Conservation (phyloP, 768 basidiomycete species). For the Suillus hirtellus region DNA sequence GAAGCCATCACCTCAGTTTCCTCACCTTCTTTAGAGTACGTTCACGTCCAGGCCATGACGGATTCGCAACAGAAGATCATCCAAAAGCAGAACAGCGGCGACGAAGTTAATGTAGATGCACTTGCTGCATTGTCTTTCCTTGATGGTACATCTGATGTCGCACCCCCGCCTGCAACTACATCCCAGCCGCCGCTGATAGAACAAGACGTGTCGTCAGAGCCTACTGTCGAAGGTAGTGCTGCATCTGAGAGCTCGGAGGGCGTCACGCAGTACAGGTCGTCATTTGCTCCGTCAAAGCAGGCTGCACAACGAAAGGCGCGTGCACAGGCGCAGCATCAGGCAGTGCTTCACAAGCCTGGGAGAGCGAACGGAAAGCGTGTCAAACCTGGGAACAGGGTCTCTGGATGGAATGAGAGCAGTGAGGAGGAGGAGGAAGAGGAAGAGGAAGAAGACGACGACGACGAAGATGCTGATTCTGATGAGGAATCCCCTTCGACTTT, state of each 20-base stretch:
- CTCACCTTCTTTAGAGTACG: constrained; percentile 35
- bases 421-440: constrained; percentile 82
- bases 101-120: constrained; percentile 66
- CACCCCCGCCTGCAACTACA: constrained; percentile 17
- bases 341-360: constrained; percentile 75
- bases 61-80: constrained; percentile 12
- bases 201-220: constrained; percentile 33
- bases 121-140: constrained; percentile 80
- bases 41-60: constrained; percentile 38
- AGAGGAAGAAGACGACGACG: constrained; percentile 48
- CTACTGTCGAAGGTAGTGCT: constrained; percentile 28
- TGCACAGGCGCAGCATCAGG: constrained; percentile 77
- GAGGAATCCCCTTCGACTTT: constrained; percentile 35
- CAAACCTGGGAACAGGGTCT: constrained; percentile 42
- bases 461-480: constrained; percentile 67
- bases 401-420: constrained; percentile 67
- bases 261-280: constrained; percentile 64
- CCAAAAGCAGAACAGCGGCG: constrained; percentile 31
- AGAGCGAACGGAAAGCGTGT: constrained; percentile 44
- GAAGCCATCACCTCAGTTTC: constrained; percentile 36
- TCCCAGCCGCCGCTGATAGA: constrained; percentile 28
- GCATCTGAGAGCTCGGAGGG: constrained; percentile 28
- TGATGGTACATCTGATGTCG: constrained; percentile 38
- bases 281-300: constrained; percentile 84
- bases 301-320: constrained; percentile 86